Conservation (phyloP, 23 red algal genomes). For the Agarophyton chilense region DNA sequence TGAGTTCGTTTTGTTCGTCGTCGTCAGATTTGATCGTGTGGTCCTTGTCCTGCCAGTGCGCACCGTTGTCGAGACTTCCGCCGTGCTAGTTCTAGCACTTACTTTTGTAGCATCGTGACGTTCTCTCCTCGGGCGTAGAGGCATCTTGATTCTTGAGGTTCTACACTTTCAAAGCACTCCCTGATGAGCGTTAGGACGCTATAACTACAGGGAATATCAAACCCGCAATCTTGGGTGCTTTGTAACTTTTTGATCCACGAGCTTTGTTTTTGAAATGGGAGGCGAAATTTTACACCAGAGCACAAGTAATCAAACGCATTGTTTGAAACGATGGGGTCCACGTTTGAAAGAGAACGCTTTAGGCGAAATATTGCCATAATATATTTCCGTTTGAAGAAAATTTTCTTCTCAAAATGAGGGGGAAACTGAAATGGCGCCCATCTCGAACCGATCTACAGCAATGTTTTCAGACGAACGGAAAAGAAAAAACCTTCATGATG, state of each 20-base stretch:
- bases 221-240: too few species aligned
- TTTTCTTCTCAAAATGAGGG: too few species aligned
- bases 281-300: not conserved
- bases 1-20: not conserved
- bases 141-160: not conserved
- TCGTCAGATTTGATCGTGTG: constrained; percentile 2
- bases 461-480: too few species aligned
- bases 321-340: not conserved
- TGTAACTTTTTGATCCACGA: not conserved
- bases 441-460: too few species aligned
- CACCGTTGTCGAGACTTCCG: not conserved
- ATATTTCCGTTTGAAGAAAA: too few species aligned
- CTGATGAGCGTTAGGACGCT: too few species aligned
- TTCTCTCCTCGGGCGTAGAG: not conserved
- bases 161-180: not conserved
- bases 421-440: too few species aligned
- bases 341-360: too few species aligned
- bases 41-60: constrained; percentile 9
- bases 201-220: too few species aligned
- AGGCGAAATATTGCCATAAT: too few species aligned
- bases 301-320: not conserved
- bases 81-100: not conserved
- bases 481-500: too few species aligned
- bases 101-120: constrained; percentile 2
- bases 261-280: too few species aligned